Evolutionary conservation across 2,329 filamentous ascomycete species (phyloP), one percentile per base, ranked within the genome.

Genomic region (Fusarium irregulare): DNA sequence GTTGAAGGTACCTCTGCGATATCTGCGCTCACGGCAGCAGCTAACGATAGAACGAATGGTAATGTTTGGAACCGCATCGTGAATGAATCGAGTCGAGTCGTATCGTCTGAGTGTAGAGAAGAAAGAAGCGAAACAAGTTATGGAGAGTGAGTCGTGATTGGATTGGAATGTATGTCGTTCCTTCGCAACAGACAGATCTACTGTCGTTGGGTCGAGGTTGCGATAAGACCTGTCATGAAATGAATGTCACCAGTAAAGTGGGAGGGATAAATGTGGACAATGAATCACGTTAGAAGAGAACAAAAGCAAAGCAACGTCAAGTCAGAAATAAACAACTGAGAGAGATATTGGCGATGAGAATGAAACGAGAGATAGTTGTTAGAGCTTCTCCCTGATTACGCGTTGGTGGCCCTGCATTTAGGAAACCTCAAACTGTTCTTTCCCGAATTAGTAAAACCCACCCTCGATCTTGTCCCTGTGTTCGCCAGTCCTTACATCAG

Each of bases 1-100:
- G 81, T 77, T 7, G 83, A 80, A 30, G 82, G 75, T 6, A 78
- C 72, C 53, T 81, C 75, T 18, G 61, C 61, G 23, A 81, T 78
- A 41, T 81, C 72, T 46, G 78, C 79, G 61, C 74, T 62, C 41
- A 77, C 75, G 11, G 75, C 69, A 27, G 80, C 77, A 51, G 78
- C 78, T 40, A 82, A 73, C 48, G 83, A 71, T 27, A 81, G 71
- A 46, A 83, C 71, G 34, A 83, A 55, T 18, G 76, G 66, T 12
- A 73, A 66, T 21, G 72, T 50, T 44, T 56, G 63, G 51, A 77
- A 64, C 41, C 73, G 78, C 78, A 80, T 53, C 23, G 23, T 79
- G 42, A 41, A 20, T 72, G 42, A 47, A 50, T 58, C 27, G 51
- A 34, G 32, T 57, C 23, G 53, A 37, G n/a, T 30, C 16, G 40